Evolutionary conservation across 441 rosid genomes (phyloP).

Genomic region (Arabidopsis lyrata): DNA sequence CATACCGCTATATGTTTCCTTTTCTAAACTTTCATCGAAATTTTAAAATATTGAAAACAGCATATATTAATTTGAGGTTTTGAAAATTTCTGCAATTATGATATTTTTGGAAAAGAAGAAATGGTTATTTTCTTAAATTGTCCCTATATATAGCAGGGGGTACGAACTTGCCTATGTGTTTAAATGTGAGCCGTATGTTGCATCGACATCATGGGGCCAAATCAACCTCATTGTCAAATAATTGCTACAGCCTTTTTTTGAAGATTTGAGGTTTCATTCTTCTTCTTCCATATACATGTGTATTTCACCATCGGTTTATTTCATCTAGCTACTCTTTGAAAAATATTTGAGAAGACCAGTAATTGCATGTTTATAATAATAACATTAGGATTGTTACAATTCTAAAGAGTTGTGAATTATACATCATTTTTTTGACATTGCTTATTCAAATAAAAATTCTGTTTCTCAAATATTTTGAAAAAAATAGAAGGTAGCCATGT

Average conservation of each 20-base stretch:
- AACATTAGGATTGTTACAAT: not conserved
- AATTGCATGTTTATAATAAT: not conserved
- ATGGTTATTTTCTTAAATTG: not conserved
- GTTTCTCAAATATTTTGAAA: not conserved
- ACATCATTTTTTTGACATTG: not conserved
- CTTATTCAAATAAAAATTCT: too few species aligned
- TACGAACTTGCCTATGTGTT: slow-evolving; percentile 27
- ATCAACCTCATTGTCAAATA: slow-evolving; percentile 36
- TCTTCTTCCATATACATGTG: too few species aligned
- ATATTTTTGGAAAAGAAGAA: not conserved
- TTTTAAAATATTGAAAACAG: not conserved
- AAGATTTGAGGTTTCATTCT: not conserved
- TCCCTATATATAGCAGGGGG: not conserved
- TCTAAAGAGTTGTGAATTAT: not conserved
- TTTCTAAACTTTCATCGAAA: not conserved
- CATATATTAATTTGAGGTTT: not conserved
- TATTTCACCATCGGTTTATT: not conserved
- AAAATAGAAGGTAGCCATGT: not conserved
- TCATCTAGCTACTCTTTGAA: not conserved
- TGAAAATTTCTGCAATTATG: not conserved
- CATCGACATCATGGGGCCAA: slow-evolving; percentile 34
- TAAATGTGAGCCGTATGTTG: slow-evolving; percentile 32
- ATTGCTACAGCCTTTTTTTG: not conserved
- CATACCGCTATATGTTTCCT: not conserved
- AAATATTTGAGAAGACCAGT: not conserved